These are phyloP conservation scores for Kalanchoe fedtschenkoi DNA, from an alignment of 164 flowering plant genomes.

Conservation along the genomic window DNA sequence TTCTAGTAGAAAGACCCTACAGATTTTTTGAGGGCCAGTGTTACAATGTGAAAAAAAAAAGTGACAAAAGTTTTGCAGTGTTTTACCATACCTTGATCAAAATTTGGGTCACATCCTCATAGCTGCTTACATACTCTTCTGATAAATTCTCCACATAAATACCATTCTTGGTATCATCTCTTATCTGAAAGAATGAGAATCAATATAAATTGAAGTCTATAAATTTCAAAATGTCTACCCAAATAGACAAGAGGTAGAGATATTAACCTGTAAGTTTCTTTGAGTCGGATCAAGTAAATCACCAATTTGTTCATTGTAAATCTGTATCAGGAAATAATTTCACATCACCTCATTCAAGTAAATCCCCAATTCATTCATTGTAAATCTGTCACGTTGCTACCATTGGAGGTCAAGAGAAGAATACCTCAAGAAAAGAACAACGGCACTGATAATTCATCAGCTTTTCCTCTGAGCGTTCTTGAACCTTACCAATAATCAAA, in stretches of 20 bases:
- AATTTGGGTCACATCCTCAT: slow-evolving; percentile 76
- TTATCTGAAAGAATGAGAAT: slow-evolving; percentile 42
- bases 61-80: not conserved
- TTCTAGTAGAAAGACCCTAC: slow-evolving; percentile 95
- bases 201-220: not conserved
- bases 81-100: slow-evolving; percentile 63
- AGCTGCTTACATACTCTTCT: slow-evolving; percentile 71
- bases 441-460: slow-evolving; percentile 83
- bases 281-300: slow-evolving; percentile 89
- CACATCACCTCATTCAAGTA: too few relatives aligned
- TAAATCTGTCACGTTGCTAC: not conserved
- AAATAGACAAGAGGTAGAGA: not conserved
- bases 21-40: slow-evolving; percentile 3
- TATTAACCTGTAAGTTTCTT: slow-evolving; percentile 69
- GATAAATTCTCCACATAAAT: slow-evolving; percentile 75
- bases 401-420: not conserved
- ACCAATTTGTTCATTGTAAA: slow-evolving; percentile 75
- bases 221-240: not conserved
- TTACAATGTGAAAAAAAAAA: not conserved
- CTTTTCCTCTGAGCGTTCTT: slow-evolving; percentile 43
- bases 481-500: slow-evolving; percentile 31
- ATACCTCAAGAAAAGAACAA: slow-evolving; percentile 94
- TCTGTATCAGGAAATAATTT: slow-evolving; percentile 24
- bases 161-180: slow-evolving; percentile 74
- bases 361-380: too few relatives aligned